Base-by-base conservation (phyloP, 2,329 filamentous ascomycete species). In the Hymenoscyphus fructigenus region DNA sequence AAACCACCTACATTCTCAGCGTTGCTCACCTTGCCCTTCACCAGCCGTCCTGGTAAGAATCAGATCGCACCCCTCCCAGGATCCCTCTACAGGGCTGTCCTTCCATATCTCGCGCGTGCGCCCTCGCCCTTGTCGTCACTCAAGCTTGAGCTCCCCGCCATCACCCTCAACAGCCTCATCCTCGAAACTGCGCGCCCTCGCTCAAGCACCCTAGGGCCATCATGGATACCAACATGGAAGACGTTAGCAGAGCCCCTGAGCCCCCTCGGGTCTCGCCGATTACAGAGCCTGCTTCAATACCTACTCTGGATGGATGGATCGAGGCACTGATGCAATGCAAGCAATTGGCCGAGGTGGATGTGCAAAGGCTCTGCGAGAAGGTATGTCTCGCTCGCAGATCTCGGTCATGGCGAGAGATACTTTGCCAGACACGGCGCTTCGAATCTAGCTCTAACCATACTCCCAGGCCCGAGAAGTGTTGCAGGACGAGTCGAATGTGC, bases 161-260 rank as follows among this genome's bases (percentile, higher is more conserved):
- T 50, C 65, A 61, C 55, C 56, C 14, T 59, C 63, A 59, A 59
- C 65, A 47, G 55, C 44, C 57, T 50, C 44, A 12, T 50, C n/a
- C 44, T 50, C 44, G 44, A 50, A 50, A 12, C 20, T 50, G 44
- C 44, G 44, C 44, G 44, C n/a, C 44, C 20, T 7, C 23, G 20
- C 44, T 20, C 20, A 20, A 50, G 44, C 44, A 59, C 28, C 12
- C 44, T 6, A 60, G 63, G 65, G 44, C 57, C 65, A 72, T 61
- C 61, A 97, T 97, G 93, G 94, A 99, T 80, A 96, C 93, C 76
- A 97, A 96, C 81, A 99, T 99, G 95, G 94, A 97, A 83, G 95
- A 99, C 78, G 93, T 96, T 74, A 91, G 90, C 76, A 91, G 93
- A 81, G 88, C 91, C 75, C 91, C 93, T 70, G 88, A 91, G 77